Percentiles rank a stretch among this genome's conserved stretches.
Conservation (phyloP, 352 stramenopile species). For the Phytopythium delawarense region DNA sequence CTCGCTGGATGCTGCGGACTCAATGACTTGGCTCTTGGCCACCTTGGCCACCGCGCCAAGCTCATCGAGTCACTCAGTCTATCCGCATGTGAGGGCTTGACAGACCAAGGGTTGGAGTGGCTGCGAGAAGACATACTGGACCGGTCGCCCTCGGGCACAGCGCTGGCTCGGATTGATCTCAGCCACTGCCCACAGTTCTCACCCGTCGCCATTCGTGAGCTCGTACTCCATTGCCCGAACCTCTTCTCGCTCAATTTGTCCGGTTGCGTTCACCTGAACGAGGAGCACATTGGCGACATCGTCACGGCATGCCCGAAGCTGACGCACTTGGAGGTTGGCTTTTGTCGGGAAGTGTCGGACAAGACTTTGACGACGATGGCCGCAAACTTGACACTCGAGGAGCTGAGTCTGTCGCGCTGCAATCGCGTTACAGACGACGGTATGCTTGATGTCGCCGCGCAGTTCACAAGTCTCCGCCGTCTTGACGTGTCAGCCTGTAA, state of each 20-base stretch:
- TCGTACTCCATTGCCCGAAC: slow-evolving; percentile 52
- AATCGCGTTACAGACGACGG: slow-evolving; percentile 83
- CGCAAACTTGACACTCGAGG: slow-evolving; percentile 76
- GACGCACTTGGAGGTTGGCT: slow-evolving; percentile 60
- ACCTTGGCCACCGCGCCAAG: slow-evolving; percentile 61
- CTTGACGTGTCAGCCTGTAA: slow-evolving; percentile 81
- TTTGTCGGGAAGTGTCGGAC: slow-evolving; percentile 86
- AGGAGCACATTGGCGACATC: slow-evolving; percentile 69
- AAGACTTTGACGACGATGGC: slow-evolving; percentile 58
- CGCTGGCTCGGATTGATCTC: slow-evolving; percentile 64
- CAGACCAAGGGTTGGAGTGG: slow-evolving; percentile 52
- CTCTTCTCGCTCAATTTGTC: slow-evolving; percentile 82
- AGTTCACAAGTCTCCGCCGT: slow-evolving; percentile 62
- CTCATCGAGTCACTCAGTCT: slow-evolving; percentile 43
- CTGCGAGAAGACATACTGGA: slow-evolving; percentile 71
- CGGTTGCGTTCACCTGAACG: slow-evolving; percentile 69
- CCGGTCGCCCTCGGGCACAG: slow-evolving; percentile 30
- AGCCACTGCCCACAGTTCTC: slow-evolving; percentile 78
- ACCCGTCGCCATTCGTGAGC: slow-evolving; percentile 33
- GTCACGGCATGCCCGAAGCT: slow-evolving; percentile 64
- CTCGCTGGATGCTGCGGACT: slow-evolving; percentile 67
- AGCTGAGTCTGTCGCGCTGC: slow-evolving; percentile 61
- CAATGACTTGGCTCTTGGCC: slow-evolving; percentile 66
- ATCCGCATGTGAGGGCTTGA: slow-evolving; percentile 58
- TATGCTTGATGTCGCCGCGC: slow-evolving; percentile 68